Evolutionary conservation across 2,329 filamentous ascomycete genomes (phyloP), one percentile per base, ranked within the genome.

Genomic region (Fusarium staphyleae): DNA sequence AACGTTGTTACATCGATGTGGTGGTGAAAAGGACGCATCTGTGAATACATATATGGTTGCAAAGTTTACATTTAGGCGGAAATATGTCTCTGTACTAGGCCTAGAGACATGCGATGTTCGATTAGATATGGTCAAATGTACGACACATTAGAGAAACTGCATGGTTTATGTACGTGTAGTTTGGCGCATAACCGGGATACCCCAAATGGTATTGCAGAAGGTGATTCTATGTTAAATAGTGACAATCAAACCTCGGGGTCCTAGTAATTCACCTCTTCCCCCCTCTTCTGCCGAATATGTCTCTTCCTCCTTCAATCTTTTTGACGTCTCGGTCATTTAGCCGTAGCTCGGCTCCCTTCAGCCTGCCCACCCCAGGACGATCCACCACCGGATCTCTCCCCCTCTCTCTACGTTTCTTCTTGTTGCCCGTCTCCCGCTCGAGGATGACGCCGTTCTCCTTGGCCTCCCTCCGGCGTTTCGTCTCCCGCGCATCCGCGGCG

Each of bases 401-500:
- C 47, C 75, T 76, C 52, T 74, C 76, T 52, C 72, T 77, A 48
- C 72, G 69, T 48, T 71, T 77, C 50, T 66, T 71, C 29, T 71
- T 75, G 59, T 70, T 71, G 22, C 69, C 62, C 35, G 77, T 77
- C 47, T 68, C 64, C 56, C 79, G 81, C 78, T 98, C 95, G 28
- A 98, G 77, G 41, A 98, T 86, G 65, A 98, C 87, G 5, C 93
- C 95, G 66, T 93, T 96, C 79, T 98, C 93, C 68, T 82, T 85
- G 2, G 95, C 95, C 72, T 96, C 91, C 33, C 79, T 80, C 30
- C 93, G 80, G 44, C 93, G 78, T 76, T 83, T 89, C 11, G 82
- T 77, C 72, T 97, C 93, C 53, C 84, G 85, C 22, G 78, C 74
- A 2, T 72, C 78, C 16, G 84, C 83, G 45, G 92, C 91, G 1